These are phyloP conservation scores for Fusarium illudens DNA, from an alignment of 2,329 filamentous ascomycete species.

Conservation along the genomic window DNA sequence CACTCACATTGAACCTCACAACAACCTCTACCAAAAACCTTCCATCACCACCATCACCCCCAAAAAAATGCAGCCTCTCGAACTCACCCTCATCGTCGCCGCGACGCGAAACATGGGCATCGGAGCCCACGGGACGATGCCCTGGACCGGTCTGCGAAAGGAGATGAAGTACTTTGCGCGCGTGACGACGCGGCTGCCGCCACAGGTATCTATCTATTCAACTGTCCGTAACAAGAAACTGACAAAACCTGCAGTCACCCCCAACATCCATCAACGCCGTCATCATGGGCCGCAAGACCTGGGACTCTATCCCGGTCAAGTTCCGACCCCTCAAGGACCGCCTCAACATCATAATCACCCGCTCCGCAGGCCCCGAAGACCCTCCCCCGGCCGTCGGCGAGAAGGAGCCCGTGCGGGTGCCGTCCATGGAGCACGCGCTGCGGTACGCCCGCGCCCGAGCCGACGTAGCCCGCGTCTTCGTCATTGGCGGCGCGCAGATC, in stretches of 20 bases:
- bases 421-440: slow-evolving; percentile 67
- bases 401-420: slow-evolving; percentile 62
- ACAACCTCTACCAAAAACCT: not conserved
- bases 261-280: slow-evolving; percentile 71
- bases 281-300: slow-evolving; percentile 98
- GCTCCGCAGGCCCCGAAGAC: slow-evolving; percentile 50
- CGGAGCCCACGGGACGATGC: slow-evolving; percentile 78
- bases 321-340: slow-evolving; percentile 83
- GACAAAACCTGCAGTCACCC: slow-evolving; percentile 38
- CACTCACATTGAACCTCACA: not conserved
- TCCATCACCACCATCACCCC: slow-evolving; percentile 8
- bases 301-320: slow-evolving; percentile 83
- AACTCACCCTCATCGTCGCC: slow-evolving; percentile 92
- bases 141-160: slow-evolving; percentile 86
- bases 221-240: not conserved
- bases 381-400: not conserved
- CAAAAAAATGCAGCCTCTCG: slow-evolving; percentile 53
- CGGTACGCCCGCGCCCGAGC: slow-evolving; percentile 53
- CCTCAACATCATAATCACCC: slow-evolving; percentile 82
- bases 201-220: slow-evolving; percentile 46
- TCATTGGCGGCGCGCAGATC: slow-evolving; percentile 91
- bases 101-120: slow-evolving; percentile 92
- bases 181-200: slow-evolving; percentile 75
- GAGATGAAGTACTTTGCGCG: slow-evolving; percentile 97
- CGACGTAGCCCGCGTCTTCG: slow-evolving; percentile 70